A percentile compares a stretch with the other conserved stretches of the same genome.
Conservation (phyloP, 2,329 filamentous ascomycete genomes). For the Fusarium sp. region DNA sequence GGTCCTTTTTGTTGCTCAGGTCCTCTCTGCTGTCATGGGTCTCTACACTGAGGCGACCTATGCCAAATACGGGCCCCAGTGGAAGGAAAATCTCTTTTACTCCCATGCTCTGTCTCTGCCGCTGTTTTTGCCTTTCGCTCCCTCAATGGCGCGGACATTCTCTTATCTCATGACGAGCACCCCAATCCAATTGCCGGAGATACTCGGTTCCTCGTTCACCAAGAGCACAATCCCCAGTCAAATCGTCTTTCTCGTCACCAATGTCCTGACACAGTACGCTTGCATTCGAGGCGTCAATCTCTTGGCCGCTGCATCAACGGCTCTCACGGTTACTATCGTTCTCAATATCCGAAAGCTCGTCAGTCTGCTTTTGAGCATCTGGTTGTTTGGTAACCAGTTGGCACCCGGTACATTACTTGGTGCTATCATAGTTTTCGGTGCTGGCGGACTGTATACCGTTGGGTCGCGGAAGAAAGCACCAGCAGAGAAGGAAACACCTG, state of each 20-base stretch:
- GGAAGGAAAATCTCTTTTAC: conserved; percentile 97
- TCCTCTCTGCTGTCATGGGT: conserved; percentile 93
- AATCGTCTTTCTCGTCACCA: conserved; percentile 76
- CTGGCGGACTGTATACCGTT: conserved; percentile 90
- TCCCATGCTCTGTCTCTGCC: conserved; percentile 82
- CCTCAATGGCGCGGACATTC: conserved; percentile 74
- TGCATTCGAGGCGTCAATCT: conserved; percentile 97
- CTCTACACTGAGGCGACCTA: conserved; percentile 95
- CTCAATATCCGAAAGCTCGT: conserved; percentile 95
- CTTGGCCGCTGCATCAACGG: conserved; percentile 88
- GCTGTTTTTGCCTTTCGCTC: conserved; percentile 79
- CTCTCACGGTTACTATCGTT: conserved; percentile 95
- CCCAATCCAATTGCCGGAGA: conserved; percentile 59
- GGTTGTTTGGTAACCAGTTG: conserved; percentile 90
- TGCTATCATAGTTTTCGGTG: conserved; percentile 87
- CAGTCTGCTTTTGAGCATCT: conserved; percentile 90
- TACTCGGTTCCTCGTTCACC: conserved; percentile 29
- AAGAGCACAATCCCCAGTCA: conserved; percentile 69
- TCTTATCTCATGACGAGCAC: conserved; percentile 71
- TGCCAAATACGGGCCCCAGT: conserved; percentile 84
- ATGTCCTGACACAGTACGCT: conserved; percentile 90
- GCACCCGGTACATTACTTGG: conserved; percentile 82
- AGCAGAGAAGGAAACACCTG: conserved; percentile 17
- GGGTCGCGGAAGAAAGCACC: conserved; percentile 62
- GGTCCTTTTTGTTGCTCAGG: conserved; percentile 87